Conservation (phyloP, 768 basidiomycete genomes). For the Mycena venus region DNA sequence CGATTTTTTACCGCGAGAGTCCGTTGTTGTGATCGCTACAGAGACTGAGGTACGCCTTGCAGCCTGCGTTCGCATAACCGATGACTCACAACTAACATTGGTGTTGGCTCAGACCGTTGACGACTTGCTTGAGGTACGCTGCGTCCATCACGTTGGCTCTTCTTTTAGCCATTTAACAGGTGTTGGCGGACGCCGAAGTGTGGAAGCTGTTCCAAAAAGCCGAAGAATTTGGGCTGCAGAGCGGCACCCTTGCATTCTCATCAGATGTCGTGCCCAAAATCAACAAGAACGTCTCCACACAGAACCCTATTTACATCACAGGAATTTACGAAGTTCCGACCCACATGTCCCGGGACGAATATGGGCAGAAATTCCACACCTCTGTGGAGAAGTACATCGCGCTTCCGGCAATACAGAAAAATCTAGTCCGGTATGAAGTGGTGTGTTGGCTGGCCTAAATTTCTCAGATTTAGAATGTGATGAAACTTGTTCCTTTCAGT, state of each 20-base stretch:
- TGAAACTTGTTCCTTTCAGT: no score
- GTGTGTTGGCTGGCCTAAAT: not conserved
- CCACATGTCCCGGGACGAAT: not conserved
- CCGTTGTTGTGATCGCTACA: not conserved
- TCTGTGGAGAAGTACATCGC: not conserved
- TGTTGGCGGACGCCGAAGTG: not conserved
- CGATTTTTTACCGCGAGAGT: not conserved
- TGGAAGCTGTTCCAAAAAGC: not conserved
- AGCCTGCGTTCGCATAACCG: not conserved
- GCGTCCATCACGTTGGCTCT: not conserved
- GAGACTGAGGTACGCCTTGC: not conserved
- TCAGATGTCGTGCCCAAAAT: not conserved
- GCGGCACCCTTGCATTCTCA: not conserved
- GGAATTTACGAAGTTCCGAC: not conserved
- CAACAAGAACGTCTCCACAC: not conserved
- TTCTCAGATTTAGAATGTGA: no score
- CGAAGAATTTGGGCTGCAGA: not conserved
- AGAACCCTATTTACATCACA: not conserved
- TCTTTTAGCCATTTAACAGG: not conserved
- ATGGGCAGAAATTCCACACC: not conserved
- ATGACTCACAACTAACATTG: not conserved
- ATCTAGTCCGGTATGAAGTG: not conserved
- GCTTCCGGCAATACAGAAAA: not conserved
- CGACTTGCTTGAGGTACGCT: not conserved
- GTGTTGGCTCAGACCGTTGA: not conserved